These are phyloP conservation scores for Leishmania guyanensis DNA, from an alignment of 208 protist species.

Conservation along the genomic window DNA sequence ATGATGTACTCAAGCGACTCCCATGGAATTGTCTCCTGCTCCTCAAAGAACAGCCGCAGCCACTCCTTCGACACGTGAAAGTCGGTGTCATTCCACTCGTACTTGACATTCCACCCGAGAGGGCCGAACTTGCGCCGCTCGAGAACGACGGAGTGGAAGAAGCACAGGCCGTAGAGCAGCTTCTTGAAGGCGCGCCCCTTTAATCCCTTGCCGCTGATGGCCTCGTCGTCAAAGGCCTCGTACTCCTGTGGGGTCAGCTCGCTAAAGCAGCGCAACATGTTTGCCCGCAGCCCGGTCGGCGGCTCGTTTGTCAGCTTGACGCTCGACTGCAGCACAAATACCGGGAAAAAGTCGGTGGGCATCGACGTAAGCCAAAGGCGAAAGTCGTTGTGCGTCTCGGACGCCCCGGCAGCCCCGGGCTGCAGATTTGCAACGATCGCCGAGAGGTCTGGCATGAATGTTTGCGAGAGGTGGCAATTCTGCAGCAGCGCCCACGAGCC, in stretches of 20 bases:
- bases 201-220: conserved; percentile 55
- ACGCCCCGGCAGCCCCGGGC: conserved; percentile 21
- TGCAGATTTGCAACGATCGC: conserved; percentile 88
- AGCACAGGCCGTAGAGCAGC: conserved; percentile 95
- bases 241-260: conserved; percentile 89
- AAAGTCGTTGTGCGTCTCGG: conserved; percentile 89
- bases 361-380: conserved; percentile 98
- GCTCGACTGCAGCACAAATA: conserved; percentile 97
- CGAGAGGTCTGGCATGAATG: conserved; percentile 97
- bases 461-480: conserved; percentile 97
- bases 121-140: conserved; percentile 97
- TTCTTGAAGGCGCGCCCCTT: conserved; percentile 93
- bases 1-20: conserved; percentile 98
- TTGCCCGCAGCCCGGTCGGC: conserved; percentile 95
- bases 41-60: conserved; percentile 96
- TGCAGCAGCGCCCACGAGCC: conserved; percentile 97
- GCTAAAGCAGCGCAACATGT: conserved; percentile 95
- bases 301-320: conserved; percentile 99
- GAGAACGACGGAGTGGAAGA: conserved; percentile 97
- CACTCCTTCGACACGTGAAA: conserved; percentile 95
- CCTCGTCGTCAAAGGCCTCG: conserved; percentile 46
- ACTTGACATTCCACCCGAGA: conserved; percentile 97
- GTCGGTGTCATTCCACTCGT: conserved; percentile 99
- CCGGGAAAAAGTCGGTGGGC: conserved; percentile 97
- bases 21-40: conserved; percentile 96